Base-by-base conservation (phyloP, 2,329 filamentous ascomycete genomes). In the Teratosphaeria viscida region DNA sequence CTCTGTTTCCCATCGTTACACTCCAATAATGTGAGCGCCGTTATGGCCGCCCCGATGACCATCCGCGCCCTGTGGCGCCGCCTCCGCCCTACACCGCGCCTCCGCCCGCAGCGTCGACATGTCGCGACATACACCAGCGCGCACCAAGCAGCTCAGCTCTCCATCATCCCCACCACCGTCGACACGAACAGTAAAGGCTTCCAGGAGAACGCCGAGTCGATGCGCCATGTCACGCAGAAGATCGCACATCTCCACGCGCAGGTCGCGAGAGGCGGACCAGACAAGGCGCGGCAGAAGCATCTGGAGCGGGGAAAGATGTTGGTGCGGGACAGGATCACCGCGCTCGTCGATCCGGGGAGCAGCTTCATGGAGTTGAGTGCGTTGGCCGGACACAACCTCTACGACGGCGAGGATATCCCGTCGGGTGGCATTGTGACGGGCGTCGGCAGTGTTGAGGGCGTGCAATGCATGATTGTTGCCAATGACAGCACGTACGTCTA, bases 341-440 rank as follows among this genome's bases (percentile, higher is more conserved):
- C 90, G 4, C 78, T 99, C 64, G 82, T 96, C 63, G 92, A 99
- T 71, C 88, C 90, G 0, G 92, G 92, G 4, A 92, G 90, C 1
- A 88, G 88, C 0, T 97, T 99, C 71, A 76, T 99, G 62, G 92
- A 99, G 76, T 80, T 99, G n/a, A 95, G 90, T 19, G 85, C 91
- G n/a, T 79, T 97, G 68, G 92, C 92, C 0, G 92, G 89, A 16
- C 82, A 96, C 71, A 86, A 89, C 60, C 79, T 96, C 57, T 97
- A 97, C 70, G 83, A 86, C 0, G 90, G 88, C 59, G 91, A 92
- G 60, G 89, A 96, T 16, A 88, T 96, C 1, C 90, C 92, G 0
- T 87, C 90, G 0, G 94, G 88, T 29, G 92, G 91, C 6, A 94
- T 99, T 65, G 90, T 99, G 61, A 95, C 94, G 0, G 94, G 92